Conservation (phyloP, 352 stramenopile genomes). For the Phytophthora colocasiae region DNA sequence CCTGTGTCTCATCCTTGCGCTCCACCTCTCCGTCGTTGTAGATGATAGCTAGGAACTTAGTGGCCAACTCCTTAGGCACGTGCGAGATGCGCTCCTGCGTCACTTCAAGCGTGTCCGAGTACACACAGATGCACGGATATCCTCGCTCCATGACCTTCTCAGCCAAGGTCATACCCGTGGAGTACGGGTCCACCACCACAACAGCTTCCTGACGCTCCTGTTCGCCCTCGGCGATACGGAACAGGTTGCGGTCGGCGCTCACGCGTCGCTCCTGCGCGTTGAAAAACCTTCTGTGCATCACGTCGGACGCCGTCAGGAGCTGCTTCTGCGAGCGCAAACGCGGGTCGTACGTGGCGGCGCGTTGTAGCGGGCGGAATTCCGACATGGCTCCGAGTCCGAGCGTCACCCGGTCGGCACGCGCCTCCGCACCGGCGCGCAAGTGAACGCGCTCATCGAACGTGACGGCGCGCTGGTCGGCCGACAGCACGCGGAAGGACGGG, state of each 20-base stretch:
- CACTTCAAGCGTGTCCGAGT: slow-evolving; percentile 81
- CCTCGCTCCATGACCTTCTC: slow-evolving; percentile 88
- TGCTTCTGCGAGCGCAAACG: slow-evolving; percentile 66
- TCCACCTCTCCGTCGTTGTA: slow-evolving; percentile 71
- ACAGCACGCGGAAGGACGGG: slow-evolving; percentile 68
- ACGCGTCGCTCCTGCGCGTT: slow-evolving; percentile 78
- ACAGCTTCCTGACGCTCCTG: slow-evolving; percentile 62
- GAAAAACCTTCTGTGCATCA: slow-evolving; percentile 85
- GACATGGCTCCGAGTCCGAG: slow-evolving; percentile 62
- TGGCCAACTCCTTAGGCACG: slow-evolving; percentile 54
- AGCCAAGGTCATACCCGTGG: slow-evolving; percentile 93
- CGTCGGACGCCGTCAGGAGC: slow-evolving; percentile 76
- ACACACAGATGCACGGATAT: slow-evolving; percentile 82
- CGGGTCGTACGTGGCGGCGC: slow-evolving; percentile 81
- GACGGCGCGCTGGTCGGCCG: slow-evolving; percentile 72
- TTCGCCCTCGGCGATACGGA: slow-evolving; percentile 63
- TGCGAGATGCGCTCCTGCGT: slow-evolving; percentile 79
- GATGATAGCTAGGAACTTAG: slow-evolving; percentile 68
- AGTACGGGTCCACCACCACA: slow-evolving; percentile 96
- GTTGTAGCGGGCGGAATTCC: slow-evolving; percentile 76
- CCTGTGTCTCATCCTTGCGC: slow-evolving; percentile 29
- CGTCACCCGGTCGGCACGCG: slow-evolving; percentile 45
- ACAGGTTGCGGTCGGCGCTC: slow-evolving; percentile 51
- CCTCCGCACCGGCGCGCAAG: slow-evolving; percentile 34
- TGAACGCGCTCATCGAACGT: slow-evolving; percentile 88